phyloP scores from a whole-genome alignment of 768 basidiomycete species.

The Tephrocybe sp. region DNA sequence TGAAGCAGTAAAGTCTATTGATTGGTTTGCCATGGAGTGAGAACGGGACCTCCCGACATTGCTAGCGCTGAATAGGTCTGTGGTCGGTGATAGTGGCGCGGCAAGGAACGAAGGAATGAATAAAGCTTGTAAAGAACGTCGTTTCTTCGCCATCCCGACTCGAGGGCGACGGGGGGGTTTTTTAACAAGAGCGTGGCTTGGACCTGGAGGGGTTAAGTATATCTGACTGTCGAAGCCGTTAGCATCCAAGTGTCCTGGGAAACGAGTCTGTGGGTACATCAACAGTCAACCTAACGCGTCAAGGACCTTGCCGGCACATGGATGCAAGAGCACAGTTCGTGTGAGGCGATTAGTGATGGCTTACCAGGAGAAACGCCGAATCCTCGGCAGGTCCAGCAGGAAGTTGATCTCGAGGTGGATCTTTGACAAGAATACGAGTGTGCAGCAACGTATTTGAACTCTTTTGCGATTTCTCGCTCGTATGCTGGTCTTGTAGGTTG shows the following conservation, averaged over 20 bases:
- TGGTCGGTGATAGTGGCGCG: slow-evolving; percentile 25
- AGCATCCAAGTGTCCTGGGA: slow-evolving; percentile 14
- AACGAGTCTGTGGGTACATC: slow-evolving; percentile 18
- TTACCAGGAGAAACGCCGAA: slow-evolving; percentile 27
- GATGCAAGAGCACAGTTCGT: slow-evolving; percentile 7
- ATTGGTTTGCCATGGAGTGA: slow-evolving; percentile 21
- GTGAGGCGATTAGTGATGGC: slow-evolving; percentile 16
- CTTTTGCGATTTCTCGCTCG: slow-evolving; percentile 5
- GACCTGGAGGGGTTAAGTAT: slow-evolving; percentile 15
- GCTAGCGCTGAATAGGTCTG: slow-evolving; percentile 13
- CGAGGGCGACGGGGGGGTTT: slow-evolving; percentile 10
- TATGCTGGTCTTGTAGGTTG: slow-evolving; percentile 7
- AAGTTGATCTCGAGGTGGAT: slow-evolving; percentile 29
- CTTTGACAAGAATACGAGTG: slow-evolving; percentile 23
- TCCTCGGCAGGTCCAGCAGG: slow-evolving; percentile 19
- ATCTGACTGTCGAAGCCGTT: slow-evolving; percentile 9
- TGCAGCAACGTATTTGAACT: slow-evolving; percentile 4
- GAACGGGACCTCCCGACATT: slow-evolving; percentile 22
- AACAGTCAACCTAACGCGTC: slow-evolving; percentile 19
- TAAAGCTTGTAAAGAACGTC: slow-evolving; percentile 52
- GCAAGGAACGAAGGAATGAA: slow-evolving; percentile 47
- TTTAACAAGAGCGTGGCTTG: slow-evolving; percentile 5
- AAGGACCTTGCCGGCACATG: slow-evolving; percentile 3
- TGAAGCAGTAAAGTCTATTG: slow-evolving; percentile 6
- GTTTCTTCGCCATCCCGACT: slow-evolving; percentile 44